These are phyloP conservation scores for Oryza officinalis DNA, from an alignment of 176 grass and related monocot species.

Conservation along the genomic window DNA sequence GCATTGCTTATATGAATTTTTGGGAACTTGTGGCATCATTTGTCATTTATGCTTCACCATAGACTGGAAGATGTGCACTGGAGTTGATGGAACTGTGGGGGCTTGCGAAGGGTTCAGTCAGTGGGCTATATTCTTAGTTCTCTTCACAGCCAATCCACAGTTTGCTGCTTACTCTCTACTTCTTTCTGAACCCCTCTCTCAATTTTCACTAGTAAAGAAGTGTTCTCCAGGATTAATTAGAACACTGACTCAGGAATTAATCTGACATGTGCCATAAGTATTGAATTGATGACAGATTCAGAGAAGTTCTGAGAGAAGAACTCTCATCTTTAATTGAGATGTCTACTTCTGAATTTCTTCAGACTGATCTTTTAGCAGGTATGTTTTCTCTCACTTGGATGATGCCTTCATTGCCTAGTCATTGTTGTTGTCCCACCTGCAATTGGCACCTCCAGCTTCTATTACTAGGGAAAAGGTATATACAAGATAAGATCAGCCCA, in stretches of 20 bases:
- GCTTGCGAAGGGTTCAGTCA: conserved; percentile 70
- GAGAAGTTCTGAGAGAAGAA: conserved; percentile 75
- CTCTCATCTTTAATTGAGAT: conserved; percentile 67
- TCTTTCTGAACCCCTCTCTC: conserved; percentile 72
- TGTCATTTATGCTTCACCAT: conserved; percentile 57
- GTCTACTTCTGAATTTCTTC: conserved; percentile 55
- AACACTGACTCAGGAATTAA: conserved; percentile 24
- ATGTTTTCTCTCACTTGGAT: too few species aligned
- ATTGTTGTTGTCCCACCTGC: conserved; percentile 68
- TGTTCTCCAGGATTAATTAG: conserved; percentile 36
- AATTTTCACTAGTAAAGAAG: conserved; percentile 65
- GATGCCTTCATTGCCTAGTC: conserved; percentile 82
- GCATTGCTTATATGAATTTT: conserved; percentile 65
- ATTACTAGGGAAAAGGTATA: conserved; percentile 57
- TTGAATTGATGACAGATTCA: conserved; percentile 43
- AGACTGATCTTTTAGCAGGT: conserved; percentile 61
- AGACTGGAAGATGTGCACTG: conserved; percentile 71
- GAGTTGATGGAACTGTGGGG: conserved; percentile 95
- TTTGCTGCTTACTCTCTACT: conserved; percentile 90
- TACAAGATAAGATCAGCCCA: conserved; percentile 77
- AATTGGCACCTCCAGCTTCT: conserved; percentile 57
- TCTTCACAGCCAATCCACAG: conserved; percentile 73
- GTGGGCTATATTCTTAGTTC: conserved; percentile 85
- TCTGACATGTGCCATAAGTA: conserved; percentile 43
- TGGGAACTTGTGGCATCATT: conserved; percentile 89